Conservation (phyloP, 2,329 filamentous ascomycete species). For the Epichloe aotearoae region DNA sequence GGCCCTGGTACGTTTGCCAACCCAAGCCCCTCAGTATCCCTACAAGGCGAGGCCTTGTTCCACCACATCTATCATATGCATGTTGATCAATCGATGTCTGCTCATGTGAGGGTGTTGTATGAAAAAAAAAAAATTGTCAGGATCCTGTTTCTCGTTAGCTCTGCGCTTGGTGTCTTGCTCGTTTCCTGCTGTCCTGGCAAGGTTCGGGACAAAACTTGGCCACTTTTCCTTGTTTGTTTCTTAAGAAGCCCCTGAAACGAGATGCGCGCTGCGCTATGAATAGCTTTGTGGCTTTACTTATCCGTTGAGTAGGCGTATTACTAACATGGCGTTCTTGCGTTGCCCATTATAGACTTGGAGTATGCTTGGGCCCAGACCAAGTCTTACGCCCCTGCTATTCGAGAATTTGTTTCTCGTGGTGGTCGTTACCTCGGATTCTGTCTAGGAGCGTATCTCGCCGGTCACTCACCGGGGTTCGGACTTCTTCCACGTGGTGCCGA, state of each 20-base stretch:
- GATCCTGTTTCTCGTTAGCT: background rate
- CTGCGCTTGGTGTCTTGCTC: background rate
- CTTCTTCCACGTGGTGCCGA: constrained; percentile 10
- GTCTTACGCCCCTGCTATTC: constrained; percentile 7
- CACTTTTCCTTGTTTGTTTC: background rate
- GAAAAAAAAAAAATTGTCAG: background rate
- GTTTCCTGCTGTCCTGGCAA: background rate
- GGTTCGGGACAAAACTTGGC: background rate
- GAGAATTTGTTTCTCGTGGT: constrained; percentile 11
- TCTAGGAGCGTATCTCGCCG: constrained; percentile 16
- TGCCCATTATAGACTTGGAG: constrained; percentile 8
- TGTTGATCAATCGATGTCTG: background rate
- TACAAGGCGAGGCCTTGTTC: background rate
- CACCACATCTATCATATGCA: background rate
- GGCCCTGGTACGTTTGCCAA: constrained; percentile 8
- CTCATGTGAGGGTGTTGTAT: background rate
- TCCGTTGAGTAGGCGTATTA: background rate
- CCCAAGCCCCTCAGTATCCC: background rate
- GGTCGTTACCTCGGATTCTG: constrained; percentile 16
- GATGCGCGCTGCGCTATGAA: background rate
- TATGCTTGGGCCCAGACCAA: constrained; percentile 10
- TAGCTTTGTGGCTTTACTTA: background rate
- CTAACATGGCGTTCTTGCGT: background rate
- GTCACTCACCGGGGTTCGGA: constrained; percentile 10
- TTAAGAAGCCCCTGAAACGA: background rate